Evolutionary conservation across 257 asterid genomes (phyloP), one percentile per base, ranked within the genome.

Genomic region (Prunella vulgaris): DNA sequence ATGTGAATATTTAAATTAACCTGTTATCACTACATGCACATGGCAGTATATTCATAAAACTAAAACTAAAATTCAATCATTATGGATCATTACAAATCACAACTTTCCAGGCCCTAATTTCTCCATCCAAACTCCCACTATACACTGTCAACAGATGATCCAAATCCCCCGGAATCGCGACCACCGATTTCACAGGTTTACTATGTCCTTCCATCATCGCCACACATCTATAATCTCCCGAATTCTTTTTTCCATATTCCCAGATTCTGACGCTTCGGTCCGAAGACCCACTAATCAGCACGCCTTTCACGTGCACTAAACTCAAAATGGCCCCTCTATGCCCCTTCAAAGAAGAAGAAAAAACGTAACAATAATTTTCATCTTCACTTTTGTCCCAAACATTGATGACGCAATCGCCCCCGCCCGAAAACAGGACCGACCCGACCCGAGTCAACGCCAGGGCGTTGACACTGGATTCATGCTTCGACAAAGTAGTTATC

Each of bases 121-220:
- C 86, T 48, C 90, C 90, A 74, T 83, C 88, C 63, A 83, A 24
- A 51, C 90, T 83, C 46, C 93, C 90, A 76, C 90, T 84, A 7
- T 81, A 75, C 14, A 84, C 81, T 5, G 82, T 59, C 32, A 84
- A 62, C 10, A 58, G n/a, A n/a, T 62, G 80, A 35, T 79, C 66
- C 25, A 66, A 33, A 58, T 67, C 72, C 7, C 66, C 48, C 6
- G 78, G 64, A 57, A 73, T 44, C 18, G 71, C 85, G 14, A 42
- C 84, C 12, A 87, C 10, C 0, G 87, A 74, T 73, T 87, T 87
- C 10, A 87, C 71, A 1, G 88, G 83, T 44, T 78, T 79, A 18
- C 68, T 38, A 54, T 87, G 93, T 35, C 90, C 93, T 81, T 81
- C 84, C 61, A 84, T 68, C 0, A 78, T 38, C 20, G 74, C 81